Conservation (phyloP, 257 asterid genomes). For the Jacaranda copaia region DNA sequence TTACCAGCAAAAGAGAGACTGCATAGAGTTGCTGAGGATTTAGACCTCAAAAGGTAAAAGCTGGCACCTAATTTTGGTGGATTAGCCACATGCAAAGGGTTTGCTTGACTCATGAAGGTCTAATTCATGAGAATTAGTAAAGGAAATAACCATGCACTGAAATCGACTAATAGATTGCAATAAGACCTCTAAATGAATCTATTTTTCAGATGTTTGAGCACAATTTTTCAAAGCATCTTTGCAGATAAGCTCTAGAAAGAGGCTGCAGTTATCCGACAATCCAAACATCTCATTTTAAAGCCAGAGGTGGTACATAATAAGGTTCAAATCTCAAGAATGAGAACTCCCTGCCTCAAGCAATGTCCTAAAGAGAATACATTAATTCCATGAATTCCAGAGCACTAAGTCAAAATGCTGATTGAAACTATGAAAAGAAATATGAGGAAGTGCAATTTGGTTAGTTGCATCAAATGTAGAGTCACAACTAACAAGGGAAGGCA, state of each 20-base stretch:
- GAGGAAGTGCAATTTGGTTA: background rate
- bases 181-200: background rate
- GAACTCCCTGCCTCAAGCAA: background rate
- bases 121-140: background rate
- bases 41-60: background rate
- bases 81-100: background rate
- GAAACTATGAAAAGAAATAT: background rate
- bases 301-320: background rate
- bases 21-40: too few relatives aligned
- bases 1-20: too few relatives aligned
- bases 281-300: slow-evolving; percentile 4
- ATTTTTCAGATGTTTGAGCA: slow-evolving; percentile 1
- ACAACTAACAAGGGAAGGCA: slow-evolving; percentile 20
- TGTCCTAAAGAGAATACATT: slow-evolving; percentile 16
- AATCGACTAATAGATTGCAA: background rate
- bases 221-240: background rate
- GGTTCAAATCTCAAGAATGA: slow-evolving; percentile 4
- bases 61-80: background rate
- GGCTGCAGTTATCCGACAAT: background rate
- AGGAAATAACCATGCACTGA: background rate
- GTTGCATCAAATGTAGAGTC: background rate
- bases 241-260: slow-evolving; percentile 9
- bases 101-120: background rate
- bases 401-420: background rate
- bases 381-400: slow-evolving; percentile 8